Base-by-base conservation (phyloP, 73 alveolate species). In the Uronychia binucleata region DNA sequence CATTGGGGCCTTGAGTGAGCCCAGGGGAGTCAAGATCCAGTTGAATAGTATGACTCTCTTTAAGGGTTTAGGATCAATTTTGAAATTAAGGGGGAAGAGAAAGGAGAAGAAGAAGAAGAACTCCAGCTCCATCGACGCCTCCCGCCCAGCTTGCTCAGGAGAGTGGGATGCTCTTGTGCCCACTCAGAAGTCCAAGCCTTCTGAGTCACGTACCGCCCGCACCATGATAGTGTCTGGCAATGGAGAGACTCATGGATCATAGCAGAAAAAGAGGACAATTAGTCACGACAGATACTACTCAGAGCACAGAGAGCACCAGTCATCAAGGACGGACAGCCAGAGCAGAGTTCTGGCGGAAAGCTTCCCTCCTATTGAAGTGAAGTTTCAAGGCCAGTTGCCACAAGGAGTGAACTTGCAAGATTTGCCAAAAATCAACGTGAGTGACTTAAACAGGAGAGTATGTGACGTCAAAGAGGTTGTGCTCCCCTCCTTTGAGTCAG, bases 401-500 rank as follows among this genome's bases (percentile, higher is more conserved):
- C 19, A 46, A 46, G 67, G 67, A 11, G 5, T 46, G 19, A 46
- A 46, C 19, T 11, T 46, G 5, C 67, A 46, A 46, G 67, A 46
- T 11, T 19, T 46, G 67, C n/a, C 5, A 46, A 46, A 46, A 46
- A 46, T 46, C 67, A 46, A 46, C 67, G 67, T 46, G n/a, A 46
- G 19, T 46, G 67, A 46, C 19, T 46, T 46, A 46, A 46, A 46
- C 67, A 46, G 19, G 67, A 46, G 67, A 19, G 19, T 19, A 11
- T 46, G 67, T 19, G 67, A 46, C n/a, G 19, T 46, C n/a, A 46
- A 46, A 46, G 67, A 46, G 5, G 67, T 46, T 19, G 74, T 33
- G 11, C 58, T 83, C 0, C 86, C 85, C 34, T 77, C 75, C 78
- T 75, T 74, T 57, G 86, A 85, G 83, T 85, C 94, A 34, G 80